Base-by-base conservation (phyloP, 805 yeast genomes). In the Wickerhamiella lipophila region DNA sequence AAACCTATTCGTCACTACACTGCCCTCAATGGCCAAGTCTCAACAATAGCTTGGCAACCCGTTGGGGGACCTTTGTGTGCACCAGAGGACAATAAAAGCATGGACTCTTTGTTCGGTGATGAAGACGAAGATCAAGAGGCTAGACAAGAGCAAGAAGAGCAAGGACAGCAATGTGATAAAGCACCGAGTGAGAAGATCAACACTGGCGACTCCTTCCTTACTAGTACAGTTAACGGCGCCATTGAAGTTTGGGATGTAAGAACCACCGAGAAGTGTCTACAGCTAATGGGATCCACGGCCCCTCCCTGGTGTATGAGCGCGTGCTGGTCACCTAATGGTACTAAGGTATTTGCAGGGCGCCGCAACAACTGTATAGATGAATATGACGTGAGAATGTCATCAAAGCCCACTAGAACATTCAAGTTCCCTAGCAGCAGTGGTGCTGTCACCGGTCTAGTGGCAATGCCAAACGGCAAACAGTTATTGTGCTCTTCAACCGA, bases 221-320 rank as follows among this genome's bases (percentile, higher is more conserved):
- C 94, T 0, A 79, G 95, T 0, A 76, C 87, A 6, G 78, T 87
- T 48, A 92, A 88, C 61, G 98, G 98, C 4, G 70, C 79, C 0
- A 62, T 88, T 2, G 77, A 76, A 52, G 64, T 92, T 3, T 88
- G 96, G 95, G 98, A 92, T 62, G 65, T 73, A 3, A 72, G 98
- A 50, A 62, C 67, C 1, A 53, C 61, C 11, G 51, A 59, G 3
- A 79, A 72, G 0, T 60, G 78, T 15, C 70, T 70, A 34, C 61
- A 79, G 12, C 72, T 64, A 19, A 73, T 79, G 1, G 79, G 85
- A 1, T 67, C 73, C 8, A 77, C 76, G 1, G 74, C 81, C 0
- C 95, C 97, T 0, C 97, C 97, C 0, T 92, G 97, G 97, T 82
- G 95, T 63, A 78, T 82, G 74, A 63, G 68, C 38, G 69, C 95